These are phyloP conservation scores for Candida neerlandica DNA, from an alignment of 1,139 yeast species.

Conservation along the genomic window DNA sequence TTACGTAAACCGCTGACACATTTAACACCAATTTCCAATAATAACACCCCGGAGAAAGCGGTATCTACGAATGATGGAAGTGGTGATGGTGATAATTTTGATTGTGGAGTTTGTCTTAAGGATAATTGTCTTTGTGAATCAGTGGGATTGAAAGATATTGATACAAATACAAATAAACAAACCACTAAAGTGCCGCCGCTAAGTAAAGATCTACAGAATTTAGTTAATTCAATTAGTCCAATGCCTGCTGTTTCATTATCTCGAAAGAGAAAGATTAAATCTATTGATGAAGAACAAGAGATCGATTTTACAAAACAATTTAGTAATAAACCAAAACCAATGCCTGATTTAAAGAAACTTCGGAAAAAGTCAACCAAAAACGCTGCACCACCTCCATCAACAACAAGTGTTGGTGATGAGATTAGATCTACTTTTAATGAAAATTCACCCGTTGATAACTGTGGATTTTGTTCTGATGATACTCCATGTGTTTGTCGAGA, in stretches of 20 bases:
- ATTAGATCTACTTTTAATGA: constrained; percentile 30
- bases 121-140: constrained; percentile 72
- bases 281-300: constrained; percentile 31
- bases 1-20: constrained; percentile 8
- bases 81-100: constrained; percentile 27
- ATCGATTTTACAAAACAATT: constrained; percentile 59
- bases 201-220: constrained; percentile 28
- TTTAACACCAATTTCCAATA: constrained; percentile 21
- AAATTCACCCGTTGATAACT: constrained; percentile 66
- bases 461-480: constrained; percentile 93
- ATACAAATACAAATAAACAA: constrained; percentile 8
- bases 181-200: not conserved
- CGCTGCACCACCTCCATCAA: not conserved
- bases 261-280: constrained; percentile 26
- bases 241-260: constrained; percentile 63
- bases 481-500: constrained; percentile 93
- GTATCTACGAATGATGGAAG: constrained; percentile 6
- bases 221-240: constrained; percentile 50
- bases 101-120: constrained; percentile 69
- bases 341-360: constrained; percentile 43
- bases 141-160: constrained; percentile 52
- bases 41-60: constrained; percentile 5
- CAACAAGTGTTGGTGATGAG: not conserved
- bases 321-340: constrained; percentile 29
- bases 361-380: constrained; percentile 12